Evolutionary conservation across 371 early-diverging fungal species (phyloP).

Genomic region (Rhizopus delemar): DNA sequence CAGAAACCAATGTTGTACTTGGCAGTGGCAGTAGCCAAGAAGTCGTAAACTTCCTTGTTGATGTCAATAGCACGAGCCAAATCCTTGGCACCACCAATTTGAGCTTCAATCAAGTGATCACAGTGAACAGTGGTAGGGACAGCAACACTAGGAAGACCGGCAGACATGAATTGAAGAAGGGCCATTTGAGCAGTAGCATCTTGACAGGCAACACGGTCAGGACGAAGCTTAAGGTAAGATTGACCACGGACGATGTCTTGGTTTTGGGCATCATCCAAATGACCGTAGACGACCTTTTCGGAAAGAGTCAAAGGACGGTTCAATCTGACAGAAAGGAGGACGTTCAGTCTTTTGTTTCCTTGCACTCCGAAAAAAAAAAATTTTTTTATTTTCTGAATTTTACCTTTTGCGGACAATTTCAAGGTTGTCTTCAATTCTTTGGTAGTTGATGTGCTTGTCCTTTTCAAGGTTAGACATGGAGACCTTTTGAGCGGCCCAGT

Average conservation of each 20-base stretch:
- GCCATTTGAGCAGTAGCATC: conserved; percentile 98
- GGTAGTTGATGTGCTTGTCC: conserved; percentile 90
- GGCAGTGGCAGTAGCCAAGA: conserved; percentile 81
- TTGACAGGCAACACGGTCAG: conserved; percentile 96
- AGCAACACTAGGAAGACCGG: conserved; percentile 83
- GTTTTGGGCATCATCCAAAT: conserved; percentile 86
- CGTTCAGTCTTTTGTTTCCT: background rate
- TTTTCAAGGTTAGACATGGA: conserved; percentile 83
- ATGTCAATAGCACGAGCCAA: conserved; percentile 83
- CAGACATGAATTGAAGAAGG: conserved; percentile 95
- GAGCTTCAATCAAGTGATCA: conserved; percentile 96
- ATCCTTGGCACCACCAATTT: conserved; percentile 83
- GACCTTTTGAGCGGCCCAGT: conserved; percentile 68
- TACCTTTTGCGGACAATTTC: conserved; percentile 86
- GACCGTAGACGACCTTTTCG: conserved; percentile 95
- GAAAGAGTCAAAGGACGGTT: conserved; percentile 86
- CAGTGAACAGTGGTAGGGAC: conserved; percentile 96
- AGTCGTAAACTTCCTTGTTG: conserved; percentile 96
- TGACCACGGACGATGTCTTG: conserved; percentile 84
- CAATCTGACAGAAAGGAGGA: conserved; percentile 40
- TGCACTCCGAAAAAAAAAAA: conserved; percentile 13
- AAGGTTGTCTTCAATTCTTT: conserved; percentile 89
- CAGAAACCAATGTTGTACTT: conserved; percentile 97
- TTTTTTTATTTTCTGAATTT: conserved; percentile 11
- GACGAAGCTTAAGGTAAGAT: conserved; percentile 88